Conservation (phyloP, 2,329 filamentous ascomycete genomes). For the Trichoderma guizhouense region DNA sequence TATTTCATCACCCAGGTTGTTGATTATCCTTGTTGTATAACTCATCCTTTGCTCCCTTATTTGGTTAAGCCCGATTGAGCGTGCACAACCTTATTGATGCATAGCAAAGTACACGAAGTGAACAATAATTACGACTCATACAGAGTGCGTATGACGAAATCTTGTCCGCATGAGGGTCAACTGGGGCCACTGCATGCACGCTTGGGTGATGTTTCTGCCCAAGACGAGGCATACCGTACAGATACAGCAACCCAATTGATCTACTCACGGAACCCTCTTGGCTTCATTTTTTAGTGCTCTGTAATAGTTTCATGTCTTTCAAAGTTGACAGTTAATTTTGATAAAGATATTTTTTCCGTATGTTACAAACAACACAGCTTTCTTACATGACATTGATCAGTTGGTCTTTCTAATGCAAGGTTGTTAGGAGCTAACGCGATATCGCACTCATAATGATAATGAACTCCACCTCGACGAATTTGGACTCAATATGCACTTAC, state of each 20-base stretch:
- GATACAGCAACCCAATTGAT: not conserved
- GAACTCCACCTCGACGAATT: not conserved
- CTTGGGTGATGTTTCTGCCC: not conserved
- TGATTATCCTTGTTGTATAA: not conserved
- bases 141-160: not conserved
- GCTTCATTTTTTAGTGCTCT: not conserved
- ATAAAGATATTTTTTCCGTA: not conserved
- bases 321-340: not conserved
- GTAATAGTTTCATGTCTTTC: not conserved
- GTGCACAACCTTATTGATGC: not conserved
- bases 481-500: not conserved
- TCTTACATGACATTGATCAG: not conserved
- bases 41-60: not conserved
- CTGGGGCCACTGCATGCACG: not conserved
- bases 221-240: not conserved
- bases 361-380: not conserved
- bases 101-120: not conserved
- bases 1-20: not conserved
- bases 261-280: not conserved
- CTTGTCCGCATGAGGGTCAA: not conserved
- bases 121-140: not conserved
- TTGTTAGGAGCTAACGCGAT: not conserved
- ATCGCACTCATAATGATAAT: not conserved
- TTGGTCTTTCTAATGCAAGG: not conserved
- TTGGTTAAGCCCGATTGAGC: not conserved